These are phyloP conservation scores for Oropetium thomaeum DNA, from an alignment of 176 grass and related monocot species.

Conservation along the genomic window DNA sequence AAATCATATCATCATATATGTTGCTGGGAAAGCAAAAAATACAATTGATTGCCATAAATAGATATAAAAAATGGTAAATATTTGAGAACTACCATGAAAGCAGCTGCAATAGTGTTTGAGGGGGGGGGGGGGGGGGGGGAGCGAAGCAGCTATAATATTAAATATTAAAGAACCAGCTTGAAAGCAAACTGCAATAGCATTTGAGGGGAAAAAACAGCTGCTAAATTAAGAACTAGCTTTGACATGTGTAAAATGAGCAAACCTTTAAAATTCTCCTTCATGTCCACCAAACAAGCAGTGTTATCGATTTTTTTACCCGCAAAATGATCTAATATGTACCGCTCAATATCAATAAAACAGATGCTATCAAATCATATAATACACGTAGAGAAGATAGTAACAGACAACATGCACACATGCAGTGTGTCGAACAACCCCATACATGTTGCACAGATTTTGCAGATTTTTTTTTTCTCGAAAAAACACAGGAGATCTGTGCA, in stretches of 20 bases:
- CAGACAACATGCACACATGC: neutral
- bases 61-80: no score
- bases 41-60: no score
- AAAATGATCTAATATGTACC: neutral
- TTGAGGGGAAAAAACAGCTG: no score
- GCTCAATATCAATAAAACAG: neutral
- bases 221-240: neutral
- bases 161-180: slow-evolving; percentile 4
- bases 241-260: neutral
- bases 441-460: neutral
- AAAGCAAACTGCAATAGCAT: no score
- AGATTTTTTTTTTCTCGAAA: no score
- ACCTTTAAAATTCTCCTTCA: slow-evolving; percentile 32
- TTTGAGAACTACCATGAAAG: no score
- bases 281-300: slow-evolving; percentile 5
- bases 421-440: neutral
- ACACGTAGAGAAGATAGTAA: neutral
- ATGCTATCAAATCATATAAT: neutral
- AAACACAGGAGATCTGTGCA: no score
- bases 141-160: neutral
- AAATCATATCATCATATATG: neutral
- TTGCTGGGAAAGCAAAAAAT: no score
- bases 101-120: neutral
- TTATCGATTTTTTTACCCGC: neutral
- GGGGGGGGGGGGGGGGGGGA: no score